Base-by-base conservation (phyloP, 2,329 filamentous ascomycete genomes). In the Leptosphaerulina australis region DNA sequence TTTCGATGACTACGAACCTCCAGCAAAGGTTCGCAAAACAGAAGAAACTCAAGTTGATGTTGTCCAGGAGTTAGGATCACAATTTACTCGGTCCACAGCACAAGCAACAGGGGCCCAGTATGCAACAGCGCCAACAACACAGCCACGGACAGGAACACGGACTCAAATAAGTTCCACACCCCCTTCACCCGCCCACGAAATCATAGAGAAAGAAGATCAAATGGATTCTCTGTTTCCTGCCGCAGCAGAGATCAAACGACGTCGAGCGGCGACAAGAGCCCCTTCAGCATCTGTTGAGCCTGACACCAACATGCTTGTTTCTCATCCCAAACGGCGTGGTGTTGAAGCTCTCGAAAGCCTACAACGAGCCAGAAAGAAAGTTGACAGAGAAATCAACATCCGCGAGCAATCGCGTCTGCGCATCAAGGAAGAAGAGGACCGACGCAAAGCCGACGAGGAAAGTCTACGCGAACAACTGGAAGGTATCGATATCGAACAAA, bases 211-310 rank as follows among this genome's bases (percentile, higher is more conserved):
- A 11, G 53, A 83, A 44, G 82, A 88, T 34, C 73, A 88, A 7
- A 83, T 93, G 69, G 85, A 91, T 11, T 79, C 82, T 17, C 82
- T 96, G 46, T 85, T 92, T 1, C 89, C 91, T 0, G 90, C 87
- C 1, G 86, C 89, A 3, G 85, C 88, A 21, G 85, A 85, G 4
- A 83, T 91, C 67, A 97, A 96, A 70, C 84, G 86, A n/a, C 86
- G 88, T 17, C 85, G 87, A 20, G 59, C 64, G 41, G 66, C 66
- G 40, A 67, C 62, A 15, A 62, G 63, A 2, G 67, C 57, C 3
- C 55, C 57, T n/a, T 65, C 65, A 20, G 59, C 56, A n/a, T 63
- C 67, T 9, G 56, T 62, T 2, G 66, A 67, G 22, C 63, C 66
- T 1, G 67, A 67, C 46, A 50, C 44, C 26, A 83, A 53, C 80